Evolutionary conservation across 1,139 yeast species (phyloP).

Genomic region (Debaryomyces udenii): DNA sequence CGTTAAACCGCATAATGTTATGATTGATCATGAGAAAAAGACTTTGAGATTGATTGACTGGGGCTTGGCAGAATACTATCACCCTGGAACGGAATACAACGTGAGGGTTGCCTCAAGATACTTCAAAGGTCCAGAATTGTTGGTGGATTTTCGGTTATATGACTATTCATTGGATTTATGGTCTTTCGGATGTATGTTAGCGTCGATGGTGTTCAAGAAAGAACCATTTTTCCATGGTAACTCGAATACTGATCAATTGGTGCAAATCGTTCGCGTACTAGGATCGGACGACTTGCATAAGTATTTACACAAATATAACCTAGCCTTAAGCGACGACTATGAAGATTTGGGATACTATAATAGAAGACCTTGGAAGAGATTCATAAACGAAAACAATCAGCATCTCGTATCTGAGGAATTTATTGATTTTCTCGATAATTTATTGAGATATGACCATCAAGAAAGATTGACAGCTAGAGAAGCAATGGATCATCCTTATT

Average conservation of each 20-base stretch:
- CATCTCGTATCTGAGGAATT: slow-evolving; percentile 70
- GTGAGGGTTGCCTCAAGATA: slow-evolving; percentile 98
- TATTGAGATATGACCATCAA: slow-evolving; percentile 91
- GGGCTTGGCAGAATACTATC: slow-evolving; percentile 98
- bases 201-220: slow-evolving; percentile 93
- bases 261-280: slow-evolving; percentile 88
- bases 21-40: slow-evolving; percentile 87
- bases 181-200: slow-evolving; percentile 97
- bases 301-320: slow-evolving; percentile 75
- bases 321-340: slow-evolving; percentile 78
- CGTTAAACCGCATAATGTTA: slow-evolving; percentile 97
- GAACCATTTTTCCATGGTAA: slow-evolving; percentile 98
- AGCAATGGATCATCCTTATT: slow-evolving; percentile 87
- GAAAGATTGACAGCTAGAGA: slow-evolving; percentile 92
- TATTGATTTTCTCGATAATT: slow-evolving; percentile 78
- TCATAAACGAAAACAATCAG: slow-evolving; percentile 73
- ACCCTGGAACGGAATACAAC: slow-evolving; percentile 90
- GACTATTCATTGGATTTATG: slow-evolving; percentile 95
- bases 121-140: slow-evolving; percentile 95
- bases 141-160: slow-evolving; percentile 90
- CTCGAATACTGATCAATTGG: slow-evolving; percentile 93
- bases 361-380: slow-evolving; percentile 86
- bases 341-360: slow-evolving; percentile 81
- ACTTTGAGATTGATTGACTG: slow-evolving; percentile 88
- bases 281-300: slow-evolving; percentile 84